A percentile compares a stretch with the other conserved stretches of the same genome.
phyloP scores from a whole-genome alignment of 176 grass and related monocot species.

The Oryza rufipogon region DNA sequence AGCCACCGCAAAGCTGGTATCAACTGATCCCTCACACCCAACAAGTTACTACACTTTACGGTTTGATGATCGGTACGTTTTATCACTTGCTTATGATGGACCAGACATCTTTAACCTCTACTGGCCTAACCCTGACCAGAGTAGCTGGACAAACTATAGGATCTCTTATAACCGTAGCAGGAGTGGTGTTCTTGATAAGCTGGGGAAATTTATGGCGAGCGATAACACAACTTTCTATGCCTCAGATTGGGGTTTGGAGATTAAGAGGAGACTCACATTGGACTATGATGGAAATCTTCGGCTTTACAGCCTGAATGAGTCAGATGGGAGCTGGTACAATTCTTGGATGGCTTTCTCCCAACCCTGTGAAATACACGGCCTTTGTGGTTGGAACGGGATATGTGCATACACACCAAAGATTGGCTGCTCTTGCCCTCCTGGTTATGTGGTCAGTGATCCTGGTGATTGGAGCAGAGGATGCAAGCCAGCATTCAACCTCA shows the following conservation, averaged over 20 bases:
- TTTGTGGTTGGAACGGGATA: constrained; percentile 51
- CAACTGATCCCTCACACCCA: constrained; percentile 27
- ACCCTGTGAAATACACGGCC: constrained; percentile 41
- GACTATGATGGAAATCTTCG: constrained; percentile 38
- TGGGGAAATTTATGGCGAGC: constrained; percentile 26
- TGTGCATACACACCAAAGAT: constrained; percentile 26
- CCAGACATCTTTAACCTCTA: constrained; percentile 44
- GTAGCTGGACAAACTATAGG: constrained; percentile 42
- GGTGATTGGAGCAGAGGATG: constrained; percentile 47
- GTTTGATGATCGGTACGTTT: constrained; percentile 25
- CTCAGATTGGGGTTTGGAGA: constrained; percentile 29
- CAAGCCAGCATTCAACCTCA: constrained; percentile 28
- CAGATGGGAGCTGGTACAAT: neutral
- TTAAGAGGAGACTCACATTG: constrained; percentile 42
- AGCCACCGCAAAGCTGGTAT: constrained; percentile 30
- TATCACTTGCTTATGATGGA: constrained; percentile 36
- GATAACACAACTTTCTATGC: constrained; percentile 39
- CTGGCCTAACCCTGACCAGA: constrained; percentile 40
- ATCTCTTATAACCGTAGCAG: constrained; percentile 39
- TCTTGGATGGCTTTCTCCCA: constrained; percentile 41
- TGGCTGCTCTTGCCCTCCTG: constrained; percentile 39
- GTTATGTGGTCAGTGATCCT: constrained; percentile 31
- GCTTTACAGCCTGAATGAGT: constrained; percentile 41
- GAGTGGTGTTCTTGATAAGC: constrained; percentile 33
- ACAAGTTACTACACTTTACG: constrained; percentile 41